Percentiles rank a stretch among this genome's conserved stretches.
Evolutionary conservation across 441 rosid genomes (phyloP).

Genomic region (Bocquillonia castaneifolia): DNA sequence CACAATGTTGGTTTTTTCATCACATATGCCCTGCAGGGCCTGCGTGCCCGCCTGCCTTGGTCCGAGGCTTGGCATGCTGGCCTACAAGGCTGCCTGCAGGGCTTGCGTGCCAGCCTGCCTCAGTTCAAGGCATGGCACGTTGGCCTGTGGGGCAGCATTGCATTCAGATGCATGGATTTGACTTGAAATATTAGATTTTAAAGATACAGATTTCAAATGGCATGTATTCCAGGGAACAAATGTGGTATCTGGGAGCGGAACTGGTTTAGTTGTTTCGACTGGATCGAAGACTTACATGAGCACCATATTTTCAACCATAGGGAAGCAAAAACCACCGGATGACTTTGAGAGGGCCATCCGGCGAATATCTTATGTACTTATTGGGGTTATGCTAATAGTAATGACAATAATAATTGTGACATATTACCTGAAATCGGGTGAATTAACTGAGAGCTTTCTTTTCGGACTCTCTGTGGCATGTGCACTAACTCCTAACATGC

Average conservation of each 20-base stretch:
- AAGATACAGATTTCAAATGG: too few species aligned
- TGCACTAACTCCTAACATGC: slow-evolving; percentile 77
- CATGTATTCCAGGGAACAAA: slow-evolving; percentile 59
- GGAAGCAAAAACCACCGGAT: slow-evolving; percentile 58
- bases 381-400: slow-evolving; percentile 53
- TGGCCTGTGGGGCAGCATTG: too few species aligned
- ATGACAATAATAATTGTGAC: slow-evolving; percentile 40
- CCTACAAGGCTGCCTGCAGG: too few species aligned
- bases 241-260: slow-evolving; percentile 71
- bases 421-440: slow-evolving; percentile 30
- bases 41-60: too few species aligned
- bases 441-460: slow-evolving; percentile 43
- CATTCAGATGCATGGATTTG: too few species aligned
- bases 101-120: too few species aligned
- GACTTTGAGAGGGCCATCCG: slow-evolving; percentile 48
- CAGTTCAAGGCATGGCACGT: too few species aligned
- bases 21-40: too few species aligned
- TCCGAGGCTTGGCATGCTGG: too few species aligned
- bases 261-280: slow-evolving; percentile 64
- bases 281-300: slow-evolving; percentile 67
- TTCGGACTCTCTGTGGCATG: slow-evolving; percentile 72
- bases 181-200: too few species aligned
- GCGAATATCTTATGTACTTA: slow-evolving; percentile 49
- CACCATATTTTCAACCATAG: slow-evolving; percentile 53
- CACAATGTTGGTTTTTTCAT: too few species aligned